Conservation (phyloP, 306 rosid species). For the Sindora glabra region DNA sequence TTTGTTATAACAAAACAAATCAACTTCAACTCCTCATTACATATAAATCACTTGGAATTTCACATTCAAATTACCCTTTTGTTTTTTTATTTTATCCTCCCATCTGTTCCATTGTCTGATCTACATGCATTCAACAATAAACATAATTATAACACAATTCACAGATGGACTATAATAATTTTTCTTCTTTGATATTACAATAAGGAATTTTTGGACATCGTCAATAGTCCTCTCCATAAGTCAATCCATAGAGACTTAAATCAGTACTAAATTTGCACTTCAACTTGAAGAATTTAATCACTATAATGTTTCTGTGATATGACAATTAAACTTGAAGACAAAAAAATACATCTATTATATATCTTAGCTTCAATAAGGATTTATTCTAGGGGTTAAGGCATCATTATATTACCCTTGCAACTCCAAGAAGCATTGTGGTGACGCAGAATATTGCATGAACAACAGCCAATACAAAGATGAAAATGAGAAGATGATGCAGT, state of each 20-base stretch:
- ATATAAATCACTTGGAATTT: background rate
- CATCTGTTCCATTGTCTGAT: conserved; percentile 63
- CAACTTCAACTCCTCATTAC: conserved; percentile 3
- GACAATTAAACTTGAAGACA: background rate
- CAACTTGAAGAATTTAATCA: no score
- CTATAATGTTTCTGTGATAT: no score
- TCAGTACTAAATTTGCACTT: no score
- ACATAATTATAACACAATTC: conserved; percentile 12
- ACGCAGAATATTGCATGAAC: conserved; percentile 77
- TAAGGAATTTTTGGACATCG: no score
- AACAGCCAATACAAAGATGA: conserved; percentile 80
- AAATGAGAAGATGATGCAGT: conserved; percentile 81
- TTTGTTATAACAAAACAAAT: background rate
- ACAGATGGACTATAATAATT: background rate
- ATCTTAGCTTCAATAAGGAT: background rate
- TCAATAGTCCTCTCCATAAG: no score
- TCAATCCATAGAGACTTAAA: no score
- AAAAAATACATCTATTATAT: background rate
- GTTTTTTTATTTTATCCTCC: conserved; percentile 33
- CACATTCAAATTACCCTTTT: conserved; percentile 21
- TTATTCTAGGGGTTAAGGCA: background rate
- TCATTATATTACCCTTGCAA: conserved; percentile 50
- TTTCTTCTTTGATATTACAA: no score
- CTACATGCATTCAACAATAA: conserved; percentile 27
- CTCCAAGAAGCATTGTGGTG: conserved; percentile 70